phyloP scores from a whole-genome alignment of 2,329 filamentous ascomycete genomes.

The Colletotrichum sp. region DNA sequence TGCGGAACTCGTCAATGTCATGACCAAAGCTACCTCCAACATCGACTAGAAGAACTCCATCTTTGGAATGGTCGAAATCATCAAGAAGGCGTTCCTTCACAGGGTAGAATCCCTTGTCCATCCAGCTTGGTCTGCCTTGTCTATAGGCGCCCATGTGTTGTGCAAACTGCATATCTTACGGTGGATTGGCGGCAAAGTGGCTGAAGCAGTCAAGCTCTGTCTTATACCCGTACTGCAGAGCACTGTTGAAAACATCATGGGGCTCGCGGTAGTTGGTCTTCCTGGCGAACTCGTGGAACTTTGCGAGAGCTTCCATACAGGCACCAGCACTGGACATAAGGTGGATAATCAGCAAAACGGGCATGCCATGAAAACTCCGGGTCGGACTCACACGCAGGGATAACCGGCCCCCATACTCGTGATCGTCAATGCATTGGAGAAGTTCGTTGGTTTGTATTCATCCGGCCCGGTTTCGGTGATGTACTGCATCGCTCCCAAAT shows the following conservation, averaged over 20 bases:
- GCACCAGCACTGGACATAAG: constrained; percentile 22
- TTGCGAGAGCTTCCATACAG: not conserved
- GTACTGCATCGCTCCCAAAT: constrained; percentile 43
- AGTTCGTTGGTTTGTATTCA: constrained; percentile 42
- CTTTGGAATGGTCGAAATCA: constrained; percentile 24
- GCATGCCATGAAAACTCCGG: fast-evolving
- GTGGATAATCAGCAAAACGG: not conserved
- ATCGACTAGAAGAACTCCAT: constrained; percentile 33
- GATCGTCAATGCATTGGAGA: constrained; percentile 36
- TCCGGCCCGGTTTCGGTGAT: constrained; percentile 36
- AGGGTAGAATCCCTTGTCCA: constrained; percentile 32
- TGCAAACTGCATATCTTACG: not conserved
- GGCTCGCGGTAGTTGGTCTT: constrained; percentile 32
- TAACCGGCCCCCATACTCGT: constrained; percentile 38
- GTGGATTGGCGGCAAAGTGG: not conserved
- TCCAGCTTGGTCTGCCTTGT: constrained; percentile 36
- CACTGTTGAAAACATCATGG: constrained; percentile 28
- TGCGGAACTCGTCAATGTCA: constrained; percentile 35
- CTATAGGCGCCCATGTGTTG: constrained; percentile 38
- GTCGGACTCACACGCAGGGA: constrained; percentile 26
- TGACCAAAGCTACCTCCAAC: constrained; percentile 38
- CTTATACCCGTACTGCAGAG: constrained; percentile 35
- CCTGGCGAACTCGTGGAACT: constrained; percentile 33
- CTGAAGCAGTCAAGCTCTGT: constrained; percentile 23
- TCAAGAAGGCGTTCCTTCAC: constrained; percentile 33